Evolutionary conservation across 208 protist species (phyloP), one percentile per base, ranked within the genome.

Genomic region (Crithidia brevicula): DNA sequence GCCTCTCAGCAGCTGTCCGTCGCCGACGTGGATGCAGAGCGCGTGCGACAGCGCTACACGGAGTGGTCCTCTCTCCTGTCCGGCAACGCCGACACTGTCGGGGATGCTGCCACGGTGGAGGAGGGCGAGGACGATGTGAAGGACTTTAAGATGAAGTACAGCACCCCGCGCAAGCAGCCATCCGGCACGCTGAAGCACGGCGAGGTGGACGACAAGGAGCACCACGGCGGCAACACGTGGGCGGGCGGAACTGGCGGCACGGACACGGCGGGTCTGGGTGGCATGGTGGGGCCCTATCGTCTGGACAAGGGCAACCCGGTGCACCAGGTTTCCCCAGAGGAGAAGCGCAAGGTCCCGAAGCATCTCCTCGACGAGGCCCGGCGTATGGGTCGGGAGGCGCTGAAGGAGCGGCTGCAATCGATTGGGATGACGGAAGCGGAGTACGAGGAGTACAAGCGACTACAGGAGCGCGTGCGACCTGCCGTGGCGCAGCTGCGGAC

Each of bases 211-310:
- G 82, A 96, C 76, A 82, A 88, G 52, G 89, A 94, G 40, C 95
- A 97, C 76, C 89, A 96, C 65, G 95, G 93, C 16, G 95, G 95
- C 36, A 97, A 97, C 75, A 96, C 82, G 13, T 98, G 88, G 83
- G 95, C 95, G 0, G 95, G 95, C 34, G 95, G 95, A 22, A 96
- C 88, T 20, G 88, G 90, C 33, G 91, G 88, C 45, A 93, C 85
- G 18, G 91, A 95, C 64, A 96, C 89, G 31, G 91, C 91, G 8
- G 91, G 88, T 0, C 71, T 96, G 20, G 92, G 92, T 15, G 94
- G 94, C 31, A 68, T 91, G 33, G 77, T 96, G 13, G 94, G 92
- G 1, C 94, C 94, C 10, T 97, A 97, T 61, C 87, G 94, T 3
- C 82, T 98, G 22, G 90, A 96, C 57, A 93, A 93, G 68, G 94